These are phyloP conservation scores for Alnus rubra DNA, from an alignment of 306 rosid genomes.

Conservation along the genomic window DNA sequence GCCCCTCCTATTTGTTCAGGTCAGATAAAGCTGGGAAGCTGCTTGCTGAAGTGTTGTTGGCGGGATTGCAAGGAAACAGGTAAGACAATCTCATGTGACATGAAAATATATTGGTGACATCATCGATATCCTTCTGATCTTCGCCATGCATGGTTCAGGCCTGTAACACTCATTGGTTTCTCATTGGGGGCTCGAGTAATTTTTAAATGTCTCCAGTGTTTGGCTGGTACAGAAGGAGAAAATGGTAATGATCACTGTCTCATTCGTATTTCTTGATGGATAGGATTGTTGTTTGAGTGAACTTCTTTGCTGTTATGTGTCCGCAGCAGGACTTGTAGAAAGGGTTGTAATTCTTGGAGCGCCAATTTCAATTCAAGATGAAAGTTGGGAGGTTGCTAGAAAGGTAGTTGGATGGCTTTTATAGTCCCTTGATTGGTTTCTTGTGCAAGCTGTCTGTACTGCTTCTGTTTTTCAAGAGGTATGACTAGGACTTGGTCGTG, in stretches of 20 bases:
- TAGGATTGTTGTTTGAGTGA: slow-evolving; percentile 14
- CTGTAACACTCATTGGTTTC: slow-evolving; percentile 66
- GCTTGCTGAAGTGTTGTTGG: slow-evolving; percentile 58
- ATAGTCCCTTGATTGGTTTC: not conserved
- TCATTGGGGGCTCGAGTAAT: slow-evolving; percentile 69
- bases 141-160: slow-evolving; percentile 53
- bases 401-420: slow-evolving; percentile 37
- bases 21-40: slow-evolving; percentile 70
- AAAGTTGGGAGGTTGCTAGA: slow-evolving; percentile 58
- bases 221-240: slow-evolving; percentile 51
- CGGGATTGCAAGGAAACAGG: slow-evolving; percentile 68
- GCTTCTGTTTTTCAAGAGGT: not conserved
- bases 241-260: slow-evolving; percentile 43
- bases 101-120: slow-evolving; percentile 22
- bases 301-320: slow-evolving; percentile 15
- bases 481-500: not conserved
- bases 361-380: slow-evolving; percentile 57
- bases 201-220: slow-evolving; percentile 60
- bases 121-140: slow-evolving; percentile 21
- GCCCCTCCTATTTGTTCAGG: slow-evolving; percentile 37
- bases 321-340: slow-evolving; percentile 64
- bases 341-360: slow-evolving; percentile 73
- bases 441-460: not conserved
- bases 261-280: slow-evolving; percentile 19
- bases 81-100: slow-evolving; percentile 37